These are phyloP conservation scores for Thelonectria rubi DNA, from an alignment of 2,329 filamentous ascomycete species.

Conservation along the genomic window DNA sequence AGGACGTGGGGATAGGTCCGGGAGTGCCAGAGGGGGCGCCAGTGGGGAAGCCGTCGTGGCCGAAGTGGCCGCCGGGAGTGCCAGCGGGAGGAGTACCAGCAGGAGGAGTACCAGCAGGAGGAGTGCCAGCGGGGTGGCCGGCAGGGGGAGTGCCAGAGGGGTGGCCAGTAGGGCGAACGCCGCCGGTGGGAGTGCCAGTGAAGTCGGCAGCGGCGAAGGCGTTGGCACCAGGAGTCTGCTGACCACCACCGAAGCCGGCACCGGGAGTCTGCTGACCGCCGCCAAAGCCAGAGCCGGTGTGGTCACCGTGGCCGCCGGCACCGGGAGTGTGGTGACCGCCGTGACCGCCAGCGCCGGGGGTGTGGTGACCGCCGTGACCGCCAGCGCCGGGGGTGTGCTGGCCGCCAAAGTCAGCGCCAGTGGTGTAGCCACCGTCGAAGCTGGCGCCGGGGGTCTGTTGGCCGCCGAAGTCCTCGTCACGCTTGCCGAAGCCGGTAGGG, in stretches of 20 bases:
- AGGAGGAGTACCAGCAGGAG: constrained; percentile 4
- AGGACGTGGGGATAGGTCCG: constrained; percentile 14
- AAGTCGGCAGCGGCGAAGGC: not conserved
- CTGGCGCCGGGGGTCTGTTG: not conserved
- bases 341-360: not conserved
- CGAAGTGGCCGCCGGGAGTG: constrained; percentile 8
- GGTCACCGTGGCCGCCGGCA: not conserved
- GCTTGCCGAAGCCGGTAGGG: not conserved
- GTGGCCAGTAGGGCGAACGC: not conserved
- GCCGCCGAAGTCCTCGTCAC: not conserved
- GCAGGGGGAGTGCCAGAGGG: not conserved
- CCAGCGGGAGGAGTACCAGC: constrained; percentile 3
- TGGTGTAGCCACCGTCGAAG: not conserved
- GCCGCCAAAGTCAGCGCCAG: too few species aligned
- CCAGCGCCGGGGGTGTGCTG: constrained; percentile 1
- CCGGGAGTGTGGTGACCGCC: constrained; percentile 4
- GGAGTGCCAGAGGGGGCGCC: constrained; percentile 8
- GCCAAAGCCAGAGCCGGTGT: constrained; percentile 1
- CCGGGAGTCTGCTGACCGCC: constrained; percentile 5
- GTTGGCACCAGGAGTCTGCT: constrained; percentile 4
- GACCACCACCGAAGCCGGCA: constrained; percentile 9
- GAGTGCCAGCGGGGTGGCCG: not conserved
- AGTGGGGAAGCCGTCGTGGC: constrained; percentile 11
- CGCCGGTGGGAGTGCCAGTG: not conserved
- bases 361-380: constrained; percentile 5